A percentile compares a stretch with the other conserved stretches of the same genome.
These are phyloP conservation scores for Colletotrichum ledebouriae DNA, from an alignment of 2,329 filamentous ascomycete species.

Conservation along the genomic window DNA sequence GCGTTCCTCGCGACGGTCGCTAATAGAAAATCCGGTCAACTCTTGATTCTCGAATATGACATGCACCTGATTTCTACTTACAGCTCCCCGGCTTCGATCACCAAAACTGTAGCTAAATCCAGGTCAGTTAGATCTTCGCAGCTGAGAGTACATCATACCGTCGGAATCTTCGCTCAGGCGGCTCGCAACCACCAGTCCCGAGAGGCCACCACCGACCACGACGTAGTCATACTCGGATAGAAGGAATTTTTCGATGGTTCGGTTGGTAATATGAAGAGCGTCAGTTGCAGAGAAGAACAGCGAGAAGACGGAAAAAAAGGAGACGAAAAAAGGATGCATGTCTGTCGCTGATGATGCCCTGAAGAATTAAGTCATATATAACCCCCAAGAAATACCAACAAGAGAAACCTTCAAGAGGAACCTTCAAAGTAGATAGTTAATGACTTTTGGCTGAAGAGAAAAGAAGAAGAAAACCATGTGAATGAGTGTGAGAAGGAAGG, in stretches of 20 bases:
- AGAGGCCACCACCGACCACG: conserved; percentile 61
- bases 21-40: neutral
- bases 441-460: neutral
- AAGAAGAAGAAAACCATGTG: neutral
- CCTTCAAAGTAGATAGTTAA: neutral
- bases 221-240: conserved; percentile 52
- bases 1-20: conserved; percentile 38
- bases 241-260: conserved; percentile 31
- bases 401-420: neutral
- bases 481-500: neutral
- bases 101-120: conserved; percentile 40
- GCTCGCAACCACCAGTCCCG: conserved; percentile 59
- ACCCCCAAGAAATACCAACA: neutral
- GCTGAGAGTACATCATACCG: conserved; percentile 23
- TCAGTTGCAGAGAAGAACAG: conserved; percentile 13
- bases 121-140: neutral
- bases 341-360: neutral
- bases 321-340: conserved; percentile 16
- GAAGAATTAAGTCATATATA: neutral
- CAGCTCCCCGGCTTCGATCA: conserved; percentile 44
- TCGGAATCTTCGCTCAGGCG: conserved; percentile 56
- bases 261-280: conserved; percentile 34
- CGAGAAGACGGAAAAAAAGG: conserved; percentile 1
- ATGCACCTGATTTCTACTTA: conserved; percentile 13
- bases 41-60: no score